A percentile compares a stretch with the other conserved stretches of the same genome.
Evolutionary conservation across 768 basidiomycete genomes (phyloP).

Genomic region (Dentipellis sp.): DNA sequence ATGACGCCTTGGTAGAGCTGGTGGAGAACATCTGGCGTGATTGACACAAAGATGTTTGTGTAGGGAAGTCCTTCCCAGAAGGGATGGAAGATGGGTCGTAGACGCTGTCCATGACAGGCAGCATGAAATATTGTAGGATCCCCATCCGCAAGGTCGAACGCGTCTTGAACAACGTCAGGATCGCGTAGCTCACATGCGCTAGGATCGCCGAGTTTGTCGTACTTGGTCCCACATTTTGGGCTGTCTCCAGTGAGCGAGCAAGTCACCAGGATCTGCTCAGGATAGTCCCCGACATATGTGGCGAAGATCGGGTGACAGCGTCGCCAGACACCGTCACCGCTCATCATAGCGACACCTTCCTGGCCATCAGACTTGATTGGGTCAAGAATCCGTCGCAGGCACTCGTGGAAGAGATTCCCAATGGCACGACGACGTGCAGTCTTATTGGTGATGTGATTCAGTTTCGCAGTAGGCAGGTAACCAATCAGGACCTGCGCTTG

Average conservation of each 20-base stretch:
- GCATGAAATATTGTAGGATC: background rate
- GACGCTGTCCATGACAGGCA: conserved; percentile 9
- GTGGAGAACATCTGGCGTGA: conserved; percentile 22
- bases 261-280: conserved; percentile 17
- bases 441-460: conserved; percentile 10
- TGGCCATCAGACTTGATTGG: background rate
- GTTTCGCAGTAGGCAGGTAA: conserved; percentile 18
- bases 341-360: conserved; percentile 8
- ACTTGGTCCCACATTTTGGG: conserved; percentile 10
- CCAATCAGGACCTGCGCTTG: conserved; percentile 18
- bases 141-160: background rate
- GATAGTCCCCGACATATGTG: conserved; percentile 16
- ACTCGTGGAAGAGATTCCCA: conserved; percentile 9
- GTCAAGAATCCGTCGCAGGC: background rate
- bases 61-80: conserved; percentile 20
- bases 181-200: background rate
- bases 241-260: conserved; percentile 16
- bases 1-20: conserved; percentile 22
- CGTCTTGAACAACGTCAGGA: background rate
- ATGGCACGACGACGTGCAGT: background rate
- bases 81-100: conserved; percentile 16
- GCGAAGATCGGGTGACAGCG: conserved; percentile 19
- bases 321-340: conserved; percentile 15
- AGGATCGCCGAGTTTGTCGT: conserved; percentile 5
- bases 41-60: conserved; percentile 16